Evolutionary conservation across 2,329 filamentous ascomycete species (phyloP), one percentile per base, ranked within the genome.

Genomic region (Podosphaera fusca): DNA sequence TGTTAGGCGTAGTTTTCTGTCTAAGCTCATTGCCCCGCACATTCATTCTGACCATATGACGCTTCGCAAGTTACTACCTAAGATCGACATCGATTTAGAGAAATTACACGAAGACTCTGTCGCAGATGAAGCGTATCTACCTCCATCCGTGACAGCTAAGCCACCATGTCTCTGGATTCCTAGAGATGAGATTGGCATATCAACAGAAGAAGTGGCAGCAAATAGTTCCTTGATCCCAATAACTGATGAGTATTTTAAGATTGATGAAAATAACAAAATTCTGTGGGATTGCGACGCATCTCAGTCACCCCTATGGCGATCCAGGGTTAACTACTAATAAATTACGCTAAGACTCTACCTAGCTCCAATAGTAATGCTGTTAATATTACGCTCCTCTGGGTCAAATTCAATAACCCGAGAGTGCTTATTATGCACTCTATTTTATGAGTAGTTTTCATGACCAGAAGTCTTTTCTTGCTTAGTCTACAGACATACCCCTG

Each of bases 161-260:
- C 69, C 77, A 1, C 85, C 85, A 1, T 71, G 87, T 35, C 73
- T 95, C n/a, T 95, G 88, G 88, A 85, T 95, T 57, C 87, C 88
- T 0, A 74, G 78, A 58, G 88, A 95, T 64, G 70, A 75, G 1
- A 77, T 81, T 31, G 85, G 87, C 8, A 78, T 95, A 47, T 87
- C 81, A 56, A 75, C 75, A 63, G 85, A 94, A 67, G 88, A 94
- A 69, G 74, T 92, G 56, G 74, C 74, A 10, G 84, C 92, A 63
- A 85, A 84, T 0, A 73, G 73, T 62, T 79, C 77, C 64, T 76
- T 85, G 36, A 85, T 87, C 35, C 79, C 82, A 1, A 90, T 94
- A 61, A 89, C 85, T 0, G 87, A 95, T 62, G 84, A 87, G 62
- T 84, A 82, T 21, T 84, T 84, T 50, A 75, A 71, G 55, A 70